phyloP scores from a whole-genome alignment of 2,329 filamentous ascomycete species.

The Aspergillus felis region DNA sequence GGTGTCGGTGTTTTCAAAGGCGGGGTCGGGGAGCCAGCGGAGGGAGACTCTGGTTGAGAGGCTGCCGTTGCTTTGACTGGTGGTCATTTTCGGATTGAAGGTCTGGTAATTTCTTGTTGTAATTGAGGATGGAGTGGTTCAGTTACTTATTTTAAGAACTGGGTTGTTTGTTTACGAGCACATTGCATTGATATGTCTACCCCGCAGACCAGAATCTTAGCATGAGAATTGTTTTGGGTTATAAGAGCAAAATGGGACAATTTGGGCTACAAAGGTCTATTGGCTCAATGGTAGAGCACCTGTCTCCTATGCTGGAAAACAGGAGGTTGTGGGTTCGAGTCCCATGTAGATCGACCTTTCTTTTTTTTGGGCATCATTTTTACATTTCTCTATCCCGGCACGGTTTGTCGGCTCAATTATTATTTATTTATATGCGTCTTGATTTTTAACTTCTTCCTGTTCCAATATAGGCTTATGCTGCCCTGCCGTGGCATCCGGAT shows the following conservation, averaged over 20 bases:
- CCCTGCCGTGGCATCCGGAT: too few species aligned
- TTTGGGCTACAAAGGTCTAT: neutral
- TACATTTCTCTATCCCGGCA: neutral
- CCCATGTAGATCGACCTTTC: neutral
- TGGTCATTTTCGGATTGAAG: neutral
- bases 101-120: neutral
- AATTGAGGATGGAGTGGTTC: neutral
- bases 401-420: neutral
- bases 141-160: neutral
- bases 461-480: too few species aligned
- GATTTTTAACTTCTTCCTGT: too few species aligned
- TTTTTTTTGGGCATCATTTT: neutral
- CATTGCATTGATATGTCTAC: neutral
- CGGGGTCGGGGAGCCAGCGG: conserved; percentile 40
- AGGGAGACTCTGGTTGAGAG: conserved; percentile 42
- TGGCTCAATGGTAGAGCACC: neutral
- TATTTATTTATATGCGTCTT: neutral
- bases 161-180: neutral
- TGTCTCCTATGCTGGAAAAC: neutral
- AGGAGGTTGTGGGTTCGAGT: neutral
- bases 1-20: conserved; percentile 43
- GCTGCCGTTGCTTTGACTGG: conserved; percentile 11
- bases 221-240: neutral
- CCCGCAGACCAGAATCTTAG: neutral
- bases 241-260: neutral